A percentile compares a stretch with the other conserved stretches of the same genome.
These are phyloP conservation scores for Neophaeococcomyces mojaviensis DNA, from an alignment of 2,329 filamentous ascomycete species.

Conservation along the genomic window DNA sequence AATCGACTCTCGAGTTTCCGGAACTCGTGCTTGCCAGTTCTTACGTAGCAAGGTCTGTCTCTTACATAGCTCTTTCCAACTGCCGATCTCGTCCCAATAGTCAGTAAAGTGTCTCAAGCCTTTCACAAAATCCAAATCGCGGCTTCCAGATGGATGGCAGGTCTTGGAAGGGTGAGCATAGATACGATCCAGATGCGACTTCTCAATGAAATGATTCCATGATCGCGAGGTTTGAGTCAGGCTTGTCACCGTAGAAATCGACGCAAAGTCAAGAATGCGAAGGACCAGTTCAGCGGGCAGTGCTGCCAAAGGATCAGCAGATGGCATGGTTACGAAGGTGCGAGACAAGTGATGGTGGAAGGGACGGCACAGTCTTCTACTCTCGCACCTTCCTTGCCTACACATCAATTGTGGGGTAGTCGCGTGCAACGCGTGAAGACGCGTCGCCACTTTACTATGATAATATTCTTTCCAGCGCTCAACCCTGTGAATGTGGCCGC, in stretches of 20 bases:
- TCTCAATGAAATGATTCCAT: slow-evolving; percentile 38
- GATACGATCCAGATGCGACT: slow-evolving; percentile 36
- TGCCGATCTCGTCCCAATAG: slow-evolving; percentile 27
- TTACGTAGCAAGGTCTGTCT: slow-evolving; percentile 32
- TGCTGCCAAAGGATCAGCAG: slow-evolving; percentile 25
- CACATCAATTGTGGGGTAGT: neutral
- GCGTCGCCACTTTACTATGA: slow-evolving; percentile 2
- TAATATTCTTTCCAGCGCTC: neutral
- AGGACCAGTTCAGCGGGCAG: slow-evolving; percentile 36
- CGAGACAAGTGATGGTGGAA: too few relatives aligned
- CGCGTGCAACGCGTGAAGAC: slow-evolving; percentile 6
- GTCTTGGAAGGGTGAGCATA: slow-evolving; percentile 31
- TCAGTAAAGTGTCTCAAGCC: slow-evolving; percentile 28
- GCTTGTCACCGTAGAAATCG: slow-evolving; percentile 29
- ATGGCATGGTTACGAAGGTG: too few relatives aligned
- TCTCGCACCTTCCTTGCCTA: too few relatives aligned
- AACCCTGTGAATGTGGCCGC: neutral
- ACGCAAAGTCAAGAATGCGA: slow-evolving; percentile 33
- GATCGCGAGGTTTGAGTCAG: slow-evolving; percentile 29
- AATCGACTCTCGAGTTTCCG: slow-evolving; percentile 32
- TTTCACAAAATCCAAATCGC: slow-evolving; percentile 28
- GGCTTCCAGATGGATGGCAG: slow-evolving; percentile 22
- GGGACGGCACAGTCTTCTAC: too few relatives aligned
- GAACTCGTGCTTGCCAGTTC: slow-evolving; percentile 32
- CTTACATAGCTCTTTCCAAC: slow-evolving; percentile 41